Evolutionary conservation across 805 yeast genomes (phyloP).

Genomic region (Kluyveromyces dobzhanskii): DNA sequence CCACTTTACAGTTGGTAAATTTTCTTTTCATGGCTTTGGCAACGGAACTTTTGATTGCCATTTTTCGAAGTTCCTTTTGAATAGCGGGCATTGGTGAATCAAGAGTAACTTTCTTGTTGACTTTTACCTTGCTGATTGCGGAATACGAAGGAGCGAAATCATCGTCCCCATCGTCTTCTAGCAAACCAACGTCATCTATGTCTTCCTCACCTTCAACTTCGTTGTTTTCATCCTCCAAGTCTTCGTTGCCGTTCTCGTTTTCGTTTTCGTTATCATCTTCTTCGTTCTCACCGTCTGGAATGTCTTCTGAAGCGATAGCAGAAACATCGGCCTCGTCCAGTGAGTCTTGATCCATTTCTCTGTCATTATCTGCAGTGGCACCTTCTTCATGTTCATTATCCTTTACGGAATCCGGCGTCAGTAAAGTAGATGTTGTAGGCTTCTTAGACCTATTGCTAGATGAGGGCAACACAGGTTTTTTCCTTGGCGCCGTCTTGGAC

Average conservation of each 20-base stretch:
- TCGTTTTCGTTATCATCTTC: slow-evolving; percentile 5
- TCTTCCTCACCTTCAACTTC: slow-evolving; percentile 8
- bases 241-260: slow-evolving; percentile 7
- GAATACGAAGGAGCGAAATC: slow-evolving; percentile 20
- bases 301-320: too few relatives aligned
- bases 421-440: too few relatives aligned
- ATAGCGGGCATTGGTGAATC: slow-evolving; percentile 22
- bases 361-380: slow-evolving; percentile 2
- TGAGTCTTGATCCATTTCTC: background rate
- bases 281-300: background rate
- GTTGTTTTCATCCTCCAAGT: slow-evolving; percentile 6
- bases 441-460: too few relatives aligned
- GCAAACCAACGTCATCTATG: slow-evolving; percentile 8
- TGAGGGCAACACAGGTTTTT: too few relatives aligned
- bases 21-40: slow-evolving; percentile 27
- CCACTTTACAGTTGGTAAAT: slow-evolving; percentile 24
- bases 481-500: too few relatives aligned
- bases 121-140: slow-evolving; percentile 8
- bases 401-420: too few relatives aligned
- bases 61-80: slow-evolving; percentile 22
- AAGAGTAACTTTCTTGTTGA: slow-evolving; percentile 16
- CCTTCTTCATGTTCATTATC: slow-evolving; percentile 2
- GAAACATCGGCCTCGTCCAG: slow-evolving; percentile 1
- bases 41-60: slow-evolving; percentile 23
- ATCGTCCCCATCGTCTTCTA: slow-evolving; percentile 18